phyloP scores from a whole-genome alignment of 371 early-diverging fungal genomes.

The Enterocytospora artemiae region DNA sequence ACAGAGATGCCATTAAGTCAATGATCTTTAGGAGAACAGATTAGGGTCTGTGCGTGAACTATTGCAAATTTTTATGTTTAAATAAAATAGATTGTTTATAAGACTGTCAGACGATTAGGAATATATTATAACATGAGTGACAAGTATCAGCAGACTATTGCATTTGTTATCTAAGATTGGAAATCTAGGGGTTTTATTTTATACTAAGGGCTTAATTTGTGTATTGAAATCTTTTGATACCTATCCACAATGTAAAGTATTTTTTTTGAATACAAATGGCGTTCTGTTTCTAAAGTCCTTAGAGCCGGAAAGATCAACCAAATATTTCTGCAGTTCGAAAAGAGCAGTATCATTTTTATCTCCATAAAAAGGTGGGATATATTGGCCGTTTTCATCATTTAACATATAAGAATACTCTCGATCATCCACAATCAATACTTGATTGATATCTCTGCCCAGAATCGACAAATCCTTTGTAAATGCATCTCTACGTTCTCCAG shows the following conservation, averaged over 20 bases:
- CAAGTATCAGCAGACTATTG: too few relatives aligned
- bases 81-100: background rate
- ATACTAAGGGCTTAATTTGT: too few relatives aligned
- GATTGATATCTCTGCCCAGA: conserved; percentile 70
- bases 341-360: background rate
- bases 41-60: background rate
- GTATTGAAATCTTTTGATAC: too few relatives aligned
- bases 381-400: conserved; percentile 12
- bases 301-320: background rate
- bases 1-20: conserved; percentile 9
- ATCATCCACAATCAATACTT: conserved; percentile 44
- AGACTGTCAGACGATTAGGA: conserved; percentile 18
- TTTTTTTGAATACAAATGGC: conserved; percentile 8
- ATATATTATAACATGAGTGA: too few relatives aligned
- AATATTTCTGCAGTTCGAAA: background rate
- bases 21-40: background rate
- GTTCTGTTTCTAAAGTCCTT: conserved; percentile 2
- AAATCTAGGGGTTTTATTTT: too few relatives aligned
- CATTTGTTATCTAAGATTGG: too few relatives aligned
- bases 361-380: background rate
- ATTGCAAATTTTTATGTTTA: background rate
- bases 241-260: background rate
- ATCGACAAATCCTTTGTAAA: conserved; percentile 79
- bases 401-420: conserved; percentile 6
- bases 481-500: conserved; percentile 33